Evolutionary conservation across 306 rosid species (phyloP).

Genomic region (Sindora glabra): DNA sequence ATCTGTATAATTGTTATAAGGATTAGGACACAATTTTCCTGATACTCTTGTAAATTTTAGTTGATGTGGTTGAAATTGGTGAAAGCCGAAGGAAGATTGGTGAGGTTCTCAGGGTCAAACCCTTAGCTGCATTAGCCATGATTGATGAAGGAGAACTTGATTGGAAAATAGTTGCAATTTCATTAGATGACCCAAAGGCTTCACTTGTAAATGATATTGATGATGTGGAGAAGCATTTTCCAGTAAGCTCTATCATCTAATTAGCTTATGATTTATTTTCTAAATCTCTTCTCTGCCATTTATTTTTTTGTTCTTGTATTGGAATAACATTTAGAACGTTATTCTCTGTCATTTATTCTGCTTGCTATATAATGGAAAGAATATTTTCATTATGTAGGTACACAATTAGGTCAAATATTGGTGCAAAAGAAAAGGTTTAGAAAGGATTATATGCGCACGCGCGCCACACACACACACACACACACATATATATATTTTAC

Average conservation of each 20-base stretch:
- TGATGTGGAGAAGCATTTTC: slow-evolving; percentile 95
- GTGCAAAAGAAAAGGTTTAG: too few relatives aligned
- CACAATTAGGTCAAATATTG: too few relatives aligned
- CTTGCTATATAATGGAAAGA: too few relatives aligned
- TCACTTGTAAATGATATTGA: slow-evolving; percentile 67
- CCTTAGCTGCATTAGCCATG: slow-evolving; percentile 96
- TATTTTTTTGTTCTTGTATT: too few relatives aligned
- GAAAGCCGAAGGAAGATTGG: slow-evolving; percentile 65
- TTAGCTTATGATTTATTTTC: background rate
- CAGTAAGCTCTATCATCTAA: slow-evolving; percentile 41
- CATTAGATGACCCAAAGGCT: slow-evolving; percentile 89
- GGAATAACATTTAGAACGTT: too few relatives aligned
- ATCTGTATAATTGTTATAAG: background rate
- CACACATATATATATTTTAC: too few relatives aligned
- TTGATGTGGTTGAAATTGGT: slow-evolving; percentile 91
- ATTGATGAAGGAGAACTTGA: slow-evolving; percentile 99
- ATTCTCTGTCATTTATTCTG: too few relatives aligned
- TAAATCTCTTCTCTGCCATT: too few relatives aligned
- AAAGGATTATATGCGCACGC: too few relatives aligned
- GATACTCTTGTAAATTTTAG: slow-evolving; percentile 28
- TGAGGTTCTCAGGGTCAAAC: slow-evolving; percentile 75
- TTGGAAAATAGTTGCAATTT: slow-evolving; percentile 97
- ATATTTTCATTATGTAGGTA: too few relatives aligned
- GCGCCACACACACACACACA: too few relatives aligned
- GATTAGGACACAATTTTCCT: background rate